Evolutionary conservation across 805 yeast genomes (phyloP).

Genomic region (Pichia paraexigua): DNA sequence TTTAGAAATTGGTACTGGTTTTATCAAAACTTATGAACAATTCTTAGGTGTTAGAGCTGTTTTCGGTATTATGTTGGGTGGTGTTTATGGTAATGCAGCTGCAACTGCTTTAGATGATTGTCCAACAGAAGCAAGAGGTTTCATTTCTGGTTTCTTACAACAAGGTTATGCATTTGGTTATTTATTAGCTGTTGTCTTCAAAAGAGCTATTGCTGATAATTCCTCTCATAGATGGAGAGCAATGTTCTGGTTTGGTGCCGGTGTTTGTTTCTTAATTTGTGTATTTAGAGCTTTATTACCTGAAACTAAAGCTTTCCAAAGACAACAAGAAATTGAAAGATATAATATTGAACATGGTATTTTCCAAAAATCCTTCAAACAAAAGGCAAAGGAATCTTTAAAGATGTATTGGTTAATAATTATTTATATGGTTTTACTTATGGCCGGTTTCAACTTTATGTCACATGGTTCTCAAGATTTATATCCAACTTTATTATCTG

Average conservation of each 20-base stretch:
- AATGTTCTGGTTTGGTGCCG: constrained; percentile 64
- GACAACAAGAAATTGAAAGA: constrained; percentile 31
- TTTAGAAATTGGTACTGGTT: constrained; percentile 58
- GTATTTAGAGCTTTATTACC: constrained; percentile 37
- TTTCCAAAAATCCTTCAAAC: constrained; percentile 26
- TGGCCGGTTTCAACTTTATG: constrained; percentile 58
- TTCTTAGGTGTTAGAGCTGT: constrained; percentile 56
- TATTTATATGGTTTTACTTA: constrained; percentile 46
- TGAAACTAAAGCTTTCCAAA: constrained; percentile 46
- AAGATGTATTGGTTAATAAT: constrained; percentile 51
- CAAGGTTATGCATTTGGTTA: constrained; percentile 76
- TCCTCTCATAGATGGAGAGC: constrained; percentile 54
- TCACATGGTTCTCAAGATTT: constrained; percentile 61
- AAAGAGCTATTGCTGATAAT: constrained; percentile 52
- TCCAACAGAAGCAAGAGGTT: constrained; percentile 46
- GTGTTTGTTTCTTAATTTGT: constrained; percentile 37
- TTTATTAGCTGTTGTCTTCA: constrained; percentile 54
- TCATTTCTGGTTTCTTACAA: constrained; percentile 63
- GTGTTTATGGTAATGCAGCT: constrained; percentile 46
- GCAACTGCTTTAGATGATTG: constrained; percentile 48
- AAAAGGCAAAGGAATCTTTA: constrained; percentile 30
- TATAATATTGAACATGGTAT: constrained; percentile 26
- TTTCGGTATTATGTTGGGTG: constrained; percentile 56
- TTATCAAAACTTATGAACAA: constrained; percentile 46
- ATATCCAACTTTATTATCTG: constrained; percentile 46